phyloP scores from a whole-genome alignment of 2,329 filamentous ascomycete genomes.

The Xylaria polymorpha region DNA sequence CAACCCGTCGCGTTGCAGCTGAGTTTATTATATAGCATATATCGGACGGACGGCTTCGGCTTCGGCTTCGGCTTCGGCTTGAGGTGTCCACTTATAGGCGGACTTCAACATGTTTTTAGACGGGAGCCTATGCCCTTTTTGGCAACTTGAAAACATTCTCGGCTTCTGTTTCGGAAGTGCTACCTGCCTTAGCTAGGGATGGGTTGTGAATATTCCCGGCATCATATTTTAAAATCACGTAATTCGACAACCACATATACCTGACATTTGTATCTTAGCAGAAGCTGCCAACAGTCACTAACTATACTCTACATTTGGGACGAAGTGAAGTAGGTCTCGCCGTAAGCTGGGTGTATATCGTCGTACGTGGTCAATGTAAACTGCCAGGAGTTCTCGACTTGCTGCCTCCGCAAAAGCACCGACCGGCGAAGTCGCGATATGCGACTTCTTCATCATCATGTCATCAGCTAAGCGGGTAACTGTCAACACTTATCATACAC shows the following conservation, averaged over 20 bases:
- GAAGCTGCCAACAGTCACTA: background rate
- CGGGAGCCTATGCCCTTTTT: background rate
- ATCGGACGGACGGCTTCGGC: background rate
- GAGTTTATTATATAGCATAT: conserved; percentile 5
- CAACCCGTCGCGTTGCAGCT: background rate
- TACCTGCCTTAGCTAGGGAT: background rate
- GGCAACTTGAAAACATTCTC: background rate
- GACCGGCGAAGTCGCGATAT: too few relatives aligned
- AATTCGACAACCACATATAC: background rate
- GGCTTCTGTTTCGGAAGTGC: background rate
- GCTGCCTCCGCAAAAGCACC: too few relatives aligned
- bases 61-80: conserved; percentile 34
- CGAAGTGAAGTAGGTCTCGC: too few relatives aligned
- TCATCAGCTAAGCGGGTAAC: too few relatives aligned
- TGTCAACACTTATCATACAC: too few relatives aligned
- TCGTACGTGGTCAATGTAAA: too few relatives aligned
- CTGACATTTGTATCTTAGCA: background rate
- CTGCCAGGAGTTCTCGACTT: too few relatives aligned
- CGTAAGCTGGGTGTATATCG: too few relatives aligned
- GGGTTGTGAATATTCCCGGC: background rate
- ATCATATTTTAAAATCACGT: background rate
- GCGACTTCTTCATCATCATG: too few relatives aligned
- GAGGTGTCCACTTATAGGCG: background rate
- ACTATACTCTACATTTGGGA: background rate
- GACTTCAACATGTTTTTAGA: background rate